Evolutionary conservation across 768 basidiomycete genomes (phyloP), one percentile per base, ranked within the genome.

Genomic region (Leucocoprinus birnbaumii): DNA sequence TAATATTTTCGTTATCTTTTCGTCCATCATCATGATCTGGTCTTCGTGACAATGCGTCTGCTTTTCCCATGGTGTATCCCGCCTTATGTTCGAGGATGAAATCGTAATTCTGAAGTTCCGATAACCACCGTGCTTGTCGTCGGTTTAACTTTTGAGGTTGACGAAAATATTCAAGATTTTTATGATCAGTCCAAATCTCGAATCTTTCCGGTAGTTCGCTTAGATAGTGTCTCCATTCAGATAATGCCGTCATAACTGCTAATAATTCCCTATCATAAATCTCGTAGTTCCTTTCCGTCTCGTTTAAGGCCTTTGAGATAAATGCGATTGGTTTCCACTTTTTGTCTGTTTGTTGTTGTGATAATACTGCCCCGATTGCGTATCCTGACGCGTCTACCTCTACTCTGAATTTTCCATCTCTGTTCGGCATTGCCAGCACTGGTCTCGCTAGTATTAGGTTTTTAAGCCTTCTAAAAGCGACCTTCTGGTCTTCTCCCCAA

Each of bases 41-140:
- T 38, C 13, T 31, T 11, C 31, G 5, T 5, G 31, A 70, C 0
- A 73, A 60, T 0, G 62, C 56, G 42, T 75, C 67, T 0, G 69
- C 56, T 1, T 60, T 51, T 2, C 0, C 41, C 21, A 9, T 18
- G 52, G 9, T 68, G 71, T n/a, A 10, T 38, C 38, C 38, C 4
- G 71, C 73, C 53, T 44, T 58, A 58, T 71, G 77, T 14, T 62
- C 31, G 0, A 68, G 47, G 56, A 37, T 18, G 19, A 73, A 74
- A 34, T 75, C 62, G 56, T 68, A 78, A 4, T 71, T 61, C 0
- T 69, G 57, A 0, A 81, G 63, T 13, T 67, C 60, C 0, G 65
- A 53, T 0, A 68, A 63, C 80, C 79, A 82, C 3, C 69, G 55
- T 0, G 72, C 76, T 63, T 81, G 78, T 8, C 73, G 48, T 3